Conservation (phyloP, 139 green algal species). For the Chlorella sorokiniana region DNA sequence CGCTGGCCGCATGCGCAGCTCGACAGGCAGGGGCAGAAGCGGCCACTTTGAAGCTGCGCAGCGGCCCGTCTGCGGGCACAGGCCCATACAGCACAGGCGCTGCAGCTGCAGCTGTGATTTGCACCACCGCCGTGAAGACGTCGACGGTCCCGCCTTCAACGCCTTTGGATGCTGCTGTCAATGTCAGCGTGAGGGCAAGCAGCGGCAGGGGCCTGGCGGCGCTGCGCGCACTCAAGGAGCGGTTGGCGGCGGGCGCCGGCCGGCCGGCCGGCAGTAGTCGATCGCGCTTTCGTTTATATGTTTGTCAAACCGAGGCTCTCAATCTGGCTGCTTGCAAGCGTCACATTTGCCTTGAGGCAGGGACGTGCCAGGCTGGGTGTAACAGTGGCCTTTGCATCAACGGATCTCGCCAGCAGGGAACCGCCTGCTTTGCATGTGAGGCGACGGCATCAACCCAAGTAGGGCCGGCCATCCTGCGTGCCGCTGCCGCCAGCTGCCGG, state of each 20-base stretch:
- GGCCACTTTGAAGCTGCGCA: neutral
- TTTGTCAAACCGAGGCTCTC: no score
- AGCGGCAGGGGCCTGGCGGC: neutral
- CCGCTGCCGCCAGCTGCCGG: no score
- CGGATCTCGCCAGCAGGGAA: no score
- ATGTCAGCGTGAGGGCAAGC: neutral
- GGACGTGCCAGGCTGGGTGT: no score
- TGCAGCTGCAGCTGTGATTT: neutral
- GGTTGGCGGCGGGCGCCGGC: neutral
- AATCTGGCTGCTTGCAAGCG: no score
- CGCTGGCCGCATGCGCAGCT: neutral
- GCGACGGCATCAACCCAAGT: no score
- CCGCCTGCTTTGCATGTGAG: no score
- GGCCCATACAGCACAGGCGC: neutral
- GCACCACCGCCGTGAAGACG: neutral
- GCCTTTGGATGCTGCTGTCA: neutral
- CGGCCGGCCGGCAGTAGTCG: no score
- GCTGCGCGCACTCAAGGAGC: neutral
- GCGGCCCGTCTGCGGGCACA: neutral
- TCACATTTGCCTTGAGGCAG: no score
- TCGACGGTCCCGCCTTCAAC: neutral
- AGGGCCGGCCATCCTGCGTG: no score
- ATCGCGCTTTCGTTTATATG: no score
- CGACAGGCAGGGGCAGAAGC: neutral
- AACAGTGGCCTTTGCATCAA: no score